Percentiles rank a stretch among this genome's conserved stretches.
Conservation (phyloP, 2,329 filamentous ascomycete genomes). For the Botrytis fragariae region DNA sequence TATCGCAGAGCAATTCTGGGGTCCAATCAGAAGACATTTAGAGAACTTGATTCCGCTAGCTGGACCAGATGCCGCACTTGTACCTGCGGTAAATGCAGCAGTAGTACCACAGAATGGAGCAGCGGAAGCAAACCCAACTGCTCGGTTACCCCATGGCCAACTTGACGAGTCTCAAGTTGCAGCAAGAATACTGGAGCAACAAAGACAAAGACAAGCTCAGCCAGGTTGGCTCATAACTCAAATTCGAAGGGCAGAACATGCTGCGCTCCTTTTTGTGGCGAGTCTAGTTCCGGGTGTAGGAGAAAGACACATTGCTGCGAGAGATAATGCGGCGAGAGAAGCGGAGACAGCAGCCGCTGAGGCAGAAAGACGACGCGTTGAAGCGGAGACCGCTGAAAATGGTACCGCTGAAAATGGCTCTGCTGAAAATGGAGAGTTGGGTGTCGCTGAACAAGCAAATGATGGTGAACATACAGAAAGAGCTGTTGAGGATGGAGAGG, state of each 20-base stretch:
- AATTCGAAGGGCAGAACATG: constrained; percentile 55
- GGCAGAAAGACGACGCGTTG: constrained; percentile 20
- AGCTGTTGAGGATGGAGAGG: constrained; percentile 14
- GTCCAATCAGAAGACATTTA: constrained; percentile 56
- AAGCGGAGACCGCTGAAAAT: constrained; percentile 23
- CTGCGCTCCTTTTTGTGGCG: constrained; percentile 61
- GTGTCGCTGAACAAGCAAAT: neutral
- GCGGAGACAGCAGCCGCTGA: constrained; percentile 29
- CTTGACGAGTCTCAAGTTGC: constrained; percentile 52
- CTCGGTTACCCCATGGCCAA: constrained; percentile 29
- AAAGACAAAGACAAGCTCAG: constrained; percentile 43
- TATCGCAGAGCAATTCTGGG: constrained; percentile 53
- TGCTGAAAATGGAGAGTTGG: neutral
- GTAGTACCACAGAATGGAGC: constrained; percentile 33
- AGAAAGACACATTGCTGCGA: constrained; percentile 56
- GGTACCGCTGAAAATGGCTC: neutral
- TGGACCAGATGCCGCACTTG: constrained; percentile 40
- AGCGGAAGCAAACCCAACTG: constrained; percentile 13
- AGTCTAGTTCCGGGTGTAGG: constrained; percentile 65
- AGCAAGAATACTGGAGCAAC: constrained; percentile 52
- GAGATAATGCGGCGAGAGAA: constrained; percentile 37
- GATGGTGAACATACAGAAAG: constrained; percentile 4
- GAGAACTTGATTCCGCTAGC: constrained; percentile 58
- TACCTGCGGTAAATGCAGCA: constrained; percentile 37
- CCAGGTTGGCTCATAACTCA: constrained; percentile 51